Evolutionary conservation across 305 asterid genomes (phyloP).

Genomic region (Solanum hybrid): DNA sequence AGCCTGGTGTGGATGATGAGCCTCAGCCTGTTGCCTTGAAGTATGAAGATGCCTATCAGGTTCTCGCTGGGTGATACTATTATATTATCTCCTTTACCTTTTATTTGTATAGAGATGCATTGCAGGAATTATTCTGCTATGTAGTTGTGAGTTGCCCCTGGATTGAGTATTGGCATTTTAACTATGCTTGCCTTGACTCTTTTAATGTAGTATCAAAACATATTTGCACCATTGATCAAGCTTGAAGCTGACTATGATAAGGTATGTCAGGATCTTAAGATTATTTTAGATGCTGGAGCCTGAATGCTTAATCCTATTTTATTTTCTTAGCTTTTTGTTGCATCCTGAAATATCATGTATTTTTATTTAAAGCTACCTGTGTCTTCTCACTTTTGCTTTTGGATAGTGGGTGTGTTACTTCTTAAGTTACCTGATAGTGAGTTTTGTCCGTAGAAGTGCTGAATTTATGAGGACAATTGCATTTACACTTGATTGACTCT

Average conservation of each 20-base stretch:
- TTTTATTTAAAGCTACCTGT: background rate
- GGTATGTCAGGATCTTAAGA: conserved; percentile 32
- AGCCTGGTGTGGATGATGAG: conserved; percentile 99
- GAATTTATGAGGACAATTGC: background rate
- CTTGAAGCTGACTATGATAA: conserved; percentile 99
- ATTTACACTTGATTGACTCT: background rate
- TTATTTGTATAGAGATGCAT: conserved; percentile 7
- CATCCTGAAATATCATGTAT: background rate
- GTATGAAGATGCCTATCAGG: conserved; percentile 99
- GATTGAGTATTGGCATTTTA: background rate
- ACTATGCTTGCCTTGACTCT: background rate
- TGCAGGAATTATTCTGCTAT: background rate
- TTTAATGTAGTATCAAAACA: conserved; percentile 83
- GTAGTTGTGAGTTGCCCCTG: conserved; percentile 1
- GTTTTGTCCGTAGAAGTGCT: background rate
- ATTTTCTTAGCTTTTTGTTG: background rate
- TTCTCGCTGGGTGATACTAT: conserved; percentile 11
- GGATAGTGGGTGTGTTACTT: background rate
- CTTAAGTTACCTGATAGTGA: background rate
- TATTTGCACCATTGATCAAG: conserved; percentile 95
- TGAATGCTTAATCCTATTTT: background rate
- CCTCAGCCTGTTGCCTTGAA: conserved; percentile 90
- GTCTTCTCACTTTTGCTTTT: background rate
- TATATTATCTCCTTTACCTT: background rate
- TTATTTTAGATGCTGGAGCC: background rate